Evolutionary conservation across 2,329 filamentous ascomycete species (phyloP).

Genomic region (Stachybotrys chlorohalonatus): DNA sequence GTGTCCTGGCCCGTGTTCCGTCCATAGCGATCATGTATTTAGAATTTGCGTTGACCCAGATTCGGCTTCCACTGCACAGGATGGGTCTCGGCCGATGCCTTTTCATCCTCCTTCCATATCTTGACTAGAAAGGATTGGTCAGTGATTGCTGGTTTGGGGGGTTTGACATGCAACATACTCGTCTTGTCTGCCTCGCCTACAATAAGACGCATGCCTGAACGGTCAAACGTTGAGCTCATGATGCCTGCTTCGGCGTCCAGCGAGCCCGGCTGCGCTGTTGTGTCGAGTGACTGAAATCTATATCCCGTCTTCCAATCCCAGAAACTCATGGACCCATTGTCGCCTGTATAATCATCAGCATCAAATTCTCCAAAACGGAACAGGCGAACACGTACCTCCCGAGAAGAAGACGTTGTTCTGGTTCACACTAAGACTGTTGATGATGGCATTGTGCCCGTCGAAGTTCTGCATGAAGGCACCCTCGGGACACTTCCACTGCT

Average conservation of each 20-base stretch:
- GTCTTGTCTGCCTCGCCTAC: conserved; percentile 97
- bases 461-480: conserved; percentile 99
- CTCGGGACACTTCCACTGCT: conserved; percentile 98
- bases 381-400: conserved; percentile 43
- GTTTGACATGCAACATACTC: conserved; percentile 35
- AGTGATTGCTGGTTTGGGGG: background rate
- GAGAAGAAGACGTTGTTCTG: conserved; percentile 93
- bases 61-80: conserved; percentile 88
- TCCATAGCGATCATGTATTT: conserved; percentile 12
- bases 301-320: conserved; percentile 99
- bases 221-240: conserved; percentile 89
- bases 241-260: conserved; percentile 90
- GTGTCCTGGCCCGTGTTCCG: conserved; percentile 6
- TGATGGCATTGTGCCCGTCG: conserved; percentile 90
- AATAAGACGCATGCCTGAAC: conserved; percentile 79
- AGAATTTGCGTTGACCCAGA: conserved; percentile 68
- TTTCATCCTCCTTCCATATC: conserved; percentile 91
- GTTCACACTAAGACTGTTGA: conserved; percentile 89
- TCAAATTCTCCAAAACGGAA: background rate
- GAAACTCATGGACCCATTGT: conserved; percentile 94
- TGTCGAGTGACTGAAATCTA: conserved; percentile 82
- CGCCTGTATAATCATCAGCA: conserved; percentile 32
- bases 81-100: conserved; percentile 83
- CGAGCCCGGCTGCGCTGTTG: conserved; percentile 86
- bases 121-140: conserved; percentile 51